Percentiles rank a stretch among this genome's conserved stretches.
Evolutionary conservation across 768 basidiomycete genomes (phyloP).

Genomic region (Pholiota conissans): DNA sequence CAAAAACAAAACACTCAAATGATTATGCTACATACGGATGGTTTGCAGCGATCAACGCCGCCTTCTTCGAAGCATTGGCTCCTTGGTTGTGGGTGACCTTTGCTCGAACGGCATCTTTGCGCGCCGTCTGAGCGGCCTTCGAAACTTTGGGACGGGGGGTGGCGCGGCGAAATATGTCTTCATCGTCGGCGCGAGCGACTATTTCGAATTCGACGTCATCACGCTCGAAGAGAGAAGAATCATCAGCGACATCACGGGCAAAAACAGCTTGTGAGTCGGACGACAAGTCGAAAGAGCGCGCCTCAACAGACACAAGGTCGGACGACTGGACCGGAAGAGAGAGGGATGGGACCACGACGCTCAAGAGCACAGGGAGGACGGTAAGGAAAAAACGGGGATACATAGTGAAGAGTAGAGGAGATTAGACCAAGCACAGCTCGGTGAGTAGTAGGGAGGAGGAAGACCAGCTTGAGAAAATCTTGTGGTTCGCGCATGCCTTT

Average conservation of each 20-base stretch:
- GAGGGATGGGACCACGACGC: neutral
- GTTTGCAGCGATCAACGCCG: neutral
- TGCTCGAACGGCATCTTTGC: neutral
- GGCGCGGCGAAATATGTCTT: neutral
- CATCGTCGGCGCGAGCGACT: neutral
- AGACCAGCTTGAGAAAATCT: neutral
- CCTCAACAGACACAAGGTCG: neutral
- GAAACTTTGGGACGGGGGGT: neutral
- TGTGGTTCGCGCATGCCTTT: neutral
- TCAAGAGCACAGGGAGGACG: neutral
- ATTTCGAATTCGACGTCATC: neutral
- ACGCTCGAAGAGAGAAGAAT: neutral
- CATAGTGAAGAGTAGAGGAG: neutral
- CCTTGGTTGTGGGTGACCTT: neutral
- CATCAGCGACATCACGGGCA: neutral
- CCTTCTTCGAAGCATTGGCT: neutral
- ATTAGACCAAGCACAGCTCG: neutral
- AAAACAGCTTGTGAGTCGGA: neutral
- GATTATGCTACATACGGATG: neutral
- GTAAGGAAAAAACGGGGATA: neutral
- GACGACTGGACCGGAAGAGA: neutral
- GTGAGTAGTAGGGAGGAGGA: neutral
- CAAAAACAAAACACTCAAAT: no score
- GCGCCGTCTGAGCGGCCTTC: neutral
- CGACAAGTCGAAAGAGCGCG: neutral